Evolutionary conservation across 2,329 filamentous ascomycete genomes (phyloP).

Genomic region (Aciculosporium take): DNA sequence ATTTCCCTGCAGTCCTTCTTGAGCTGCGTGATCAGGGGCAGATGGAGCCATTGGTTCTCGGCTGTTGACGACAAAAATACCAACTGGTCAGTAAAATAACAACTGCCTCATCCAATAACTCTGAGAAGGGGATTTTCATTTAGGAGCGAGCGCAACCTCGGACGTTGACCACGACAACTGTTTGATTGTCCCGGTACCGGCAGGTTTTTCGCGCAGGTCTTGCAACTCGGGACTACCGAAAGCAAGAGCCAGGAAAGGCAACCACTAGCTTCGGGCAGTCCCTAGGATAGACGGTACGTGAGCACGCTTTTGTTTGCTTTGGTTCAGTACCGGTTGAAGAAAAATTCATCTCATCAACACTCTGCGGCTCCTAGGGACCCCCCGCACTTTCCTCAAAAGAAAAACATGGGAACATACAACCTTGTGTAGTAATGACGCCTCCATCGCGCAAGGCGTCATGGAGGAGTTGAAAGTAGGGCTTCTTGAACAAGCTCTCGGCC

Average conservation of each 20-base stretch:
- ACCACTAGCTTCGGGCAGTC: constrained; percentile 23
- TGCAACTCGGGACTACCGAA: constrained; percentile 23
- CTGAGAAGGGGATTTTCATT: neutral
- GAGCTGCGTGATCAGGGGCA: constrained; percentile 81
- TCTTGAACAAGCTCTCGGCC: constrained; percentile 93
- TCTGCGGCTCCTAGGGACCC: constrained; percentile 21
- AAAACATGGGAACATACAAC: constrained; percentile 93
- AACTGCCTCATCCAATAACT: neutral
- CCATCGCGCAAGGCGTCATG: constrained; percentile 80
- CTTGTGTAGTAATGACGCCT: constrained; percentile 99
- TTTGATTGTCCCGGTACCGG: neutral
- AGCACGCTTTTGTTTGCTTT: neutral
- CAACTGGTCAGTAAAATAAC: constrained; percentile 7
- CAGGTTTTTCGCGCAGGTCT: neutral
- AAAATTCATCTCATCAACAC: constrained; percentile 2
- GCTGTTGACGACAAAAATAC: constrained; percentile 36
- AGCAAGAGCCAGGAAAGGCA: constrained; percentile 23
- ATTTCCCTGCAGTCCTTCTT: constrained; percentile 95
- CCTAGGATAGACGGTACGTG: constrained; percentile 14
- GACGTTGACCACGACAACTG: neutral
- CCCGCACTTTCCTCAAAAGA: constrained; percentile 28
- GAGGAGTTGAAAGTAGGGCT: constrained; percentile 94
- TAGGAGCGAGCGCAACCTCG: neutral
- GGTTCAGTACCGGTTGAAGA: constrained; percentile 4
- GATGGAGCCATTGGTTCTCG: constrained; percentile 98